Percentiles rank a stretch among this genome's conserved stretches.
phyloP scores from a whole-genome alignment of 2,329 filamentous ascomycete species.

The Trichoderma brevicompactum region DNA sequence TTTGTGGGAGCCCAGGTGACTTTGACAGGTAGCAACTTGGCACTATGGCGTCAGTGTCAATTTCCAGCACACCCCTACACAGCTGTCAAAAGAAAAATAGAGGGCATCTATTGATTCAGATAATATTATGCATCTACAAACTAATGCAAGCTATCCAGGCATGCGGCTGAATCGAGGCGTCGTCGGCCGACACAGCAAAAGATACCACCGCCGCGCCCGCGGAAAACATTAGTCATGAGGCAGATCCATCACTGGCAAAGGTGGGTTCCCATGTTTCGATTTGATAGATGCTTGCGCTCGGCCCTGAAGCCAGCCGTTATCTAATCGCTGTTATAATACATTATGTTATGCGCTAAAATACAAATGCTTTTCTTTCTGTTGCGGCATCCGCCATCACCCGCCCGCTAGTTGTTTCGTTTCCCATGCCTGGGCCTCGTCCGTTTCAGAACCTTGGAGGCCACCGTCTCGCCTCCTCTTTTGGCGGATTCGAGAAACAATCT shows the following conservation, averaged over 20 bases:
- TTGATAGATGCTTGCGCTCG: background rate
- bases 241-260: conserved; percentile 1
- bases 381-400: conserved; percentile 13
- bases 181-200: background rate
- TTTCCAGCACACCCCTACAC: background rate
- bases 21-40: background rate
- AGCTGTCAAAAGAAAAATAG: background rate
- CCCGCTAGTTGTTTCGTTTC: conserved; percentile 24
- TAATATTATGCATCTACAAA: too few species aligned
- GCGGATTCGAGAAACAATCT: conserved; percentile 11
- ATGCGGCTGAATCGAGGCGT: background rate
- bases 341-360: conserved; percentile 12
- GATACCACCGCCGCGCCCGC: background rate
- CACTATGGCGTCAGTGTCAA: background rate
- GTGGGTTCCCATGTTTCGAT: background rate
- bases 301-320: background rate
- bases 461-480: background rate
- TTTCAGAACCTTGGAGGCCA: conserved; percentile 20
- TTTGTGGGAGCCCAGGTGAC: background rate
- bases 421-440: conserved; percentile 6
- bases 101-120: too few species aligned
- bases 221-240: background rate
- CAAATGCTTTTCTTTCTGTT: conserved; percentile 15
- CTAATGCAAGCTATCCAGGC: too few species aligned
- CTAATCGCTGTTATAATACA: conserved; percentile 2